Evolutionary conservation across 352 stramenopile genomes (phyloP).

Genomic region (Phytophthora nicotianae): DNA sequence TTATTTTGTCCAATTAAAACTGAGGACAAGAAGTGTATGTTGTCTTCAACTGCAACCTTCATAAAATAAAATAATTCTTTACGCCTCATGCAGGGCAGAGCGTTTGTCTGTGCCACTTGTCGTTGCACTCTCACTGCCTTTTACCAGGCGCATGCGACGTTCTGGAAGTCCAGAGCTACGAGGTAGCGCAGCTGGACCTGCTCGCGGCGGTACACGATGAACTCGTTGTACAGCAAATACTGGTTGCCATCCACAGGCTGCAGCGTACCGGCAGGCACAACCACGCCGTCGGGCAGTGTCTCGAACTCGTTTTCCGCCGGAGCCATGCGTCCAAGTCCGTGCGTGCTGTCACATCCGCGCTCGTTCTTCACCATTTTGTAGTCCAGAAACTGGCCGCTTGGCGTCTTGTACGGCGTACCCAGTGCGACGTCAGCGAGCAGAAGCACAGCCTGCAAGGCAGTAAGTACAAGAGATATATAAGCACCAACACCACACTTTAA

Average conservation of each 20-base stretch:
- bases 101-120: neutral
- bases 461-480: neutral
- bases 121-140: neutral
- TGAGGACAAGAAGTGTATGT: slow-evolving; percentile 9
- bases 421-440: slow-evolving; percentile 50
- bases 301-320: slow-evolving; percentile 32
- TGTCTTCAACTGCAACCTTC: neutral
- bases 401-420: slow-evolving; percentile 30
- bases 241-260: slow-evolving; percentile 18
- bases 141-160: slow-evolving; percentile 26
- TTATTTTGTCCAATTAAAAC: slow-evolving; percentile 30
- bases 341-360: slow-evolving; percentile 38
- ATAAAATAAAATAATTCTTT: slow-evolving; percentile 11
- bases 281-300: slow-evolving; percentile 39
- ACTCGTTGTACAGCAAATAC: slow-evolving; percentile 54
- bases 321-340: slow-evolving; percentile 36
- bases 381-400: slow-evolving; percentile 28
- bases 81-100: neutral
- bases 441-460: slow-evolving; percentile 27
- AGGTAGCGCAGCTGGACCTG: slow-evolving; percentile 53
- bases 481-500: neutral
- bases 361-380: slow-evolving; percentile 31
- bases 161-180: slow-evolving; percentile 32
- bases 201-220: slow-evolving; percentile 50
- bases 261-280: slow-evolving; percentile 40